phyloP scores from a whole-genome alignment of 805 yeast species.

The Myxozyma neotropica region DNA sequence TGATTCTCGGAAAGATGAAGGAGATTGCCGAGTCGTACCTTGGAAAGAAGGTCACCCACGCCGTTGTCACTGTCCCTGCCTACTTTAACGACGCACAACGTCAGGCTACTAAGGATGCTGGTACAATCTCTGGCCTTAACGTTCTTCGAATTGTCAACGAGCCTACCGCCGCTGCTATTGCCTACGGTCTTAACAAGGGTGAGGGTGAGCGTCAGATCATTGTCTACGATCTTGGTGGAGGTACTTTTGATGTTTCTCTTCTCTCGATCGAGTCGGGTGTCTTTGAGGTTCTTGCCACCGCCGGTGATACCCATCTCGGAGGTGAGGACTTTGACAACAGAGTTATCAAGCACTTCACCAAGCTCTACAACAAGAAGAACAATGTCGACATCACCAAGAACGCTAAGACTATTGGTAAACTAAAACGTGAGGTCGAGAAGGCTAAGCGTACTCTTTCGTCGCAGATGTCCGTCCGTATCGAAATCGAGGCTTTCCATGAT shows the following conservation, averaged over 20 bases:
- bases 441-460: constrained; percentile 96
- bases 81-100: constrained; percentile 97
- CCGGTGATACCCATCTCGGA: constrained; percentile 90
- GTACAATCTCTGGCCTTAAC: constrained; percentile 92
- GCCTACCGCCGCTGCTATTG: constrained; percentile 98
- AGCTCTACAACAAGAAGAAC: constrained; percentile 95
- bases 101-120: constrained; percentile 98
- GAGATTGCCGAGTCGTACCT: constrained; percentile 90
- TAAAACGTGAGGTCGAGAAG: constrained; percentile 97
- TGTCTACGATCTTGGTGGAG: constrained; percentile 97
- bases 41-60: constrained; percentile 82
- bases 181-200: constrained; percentile 80
- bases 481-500: constrained; percentile 91
- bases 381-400: constrained; percentile 78
- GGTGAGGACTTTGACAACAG: constrained; percentile 99
- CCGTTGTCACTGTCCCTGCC: constrained; percentile 96
- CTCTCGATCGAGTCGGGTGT: constrained; percentile 94
- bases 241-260: constrained; percentile 96
- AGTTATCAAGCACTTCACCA: constrained; percentile 87
- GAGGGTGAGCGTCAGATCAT: constrained; percentile 77
- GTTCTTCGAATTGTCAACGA: constrained; percentile 94
- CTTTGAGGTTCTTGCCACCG: constrained; percentile 94
- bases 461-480: constrained; percentile 93
- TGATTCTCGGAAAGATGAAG: constrained; percentile 91
- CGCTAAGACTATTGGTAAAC: constrained; percentile 85